Conservation (phyloP, 2,329 filamentous ascomycete species). For the Tolypocladium tropicale region DNA sequence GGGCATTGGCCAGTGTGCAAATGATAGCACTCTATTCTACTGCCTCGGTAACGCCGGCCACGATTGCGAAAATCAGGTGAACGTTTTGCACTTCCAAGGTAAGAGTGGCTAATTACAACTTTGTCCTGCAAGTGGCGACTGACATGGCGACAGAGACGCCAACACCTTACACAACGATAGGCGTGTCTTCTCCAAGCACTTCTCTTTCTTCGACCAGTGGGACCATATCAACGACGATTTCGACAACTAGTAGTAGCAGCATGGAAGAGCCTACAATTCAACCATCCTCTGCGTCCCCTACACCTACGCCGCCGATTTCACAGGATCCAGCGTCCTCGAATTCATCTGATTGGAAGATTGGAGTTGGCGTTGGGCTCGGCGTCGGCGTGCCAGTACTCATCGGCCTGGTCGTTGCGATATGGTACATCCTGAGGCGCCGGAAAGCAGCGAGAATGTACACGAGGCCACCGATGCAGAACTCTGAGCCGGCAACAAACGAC, state of each 20-base stretch:
- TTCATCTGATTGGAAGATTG: background rate
- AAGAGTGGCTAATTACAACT: background rate
- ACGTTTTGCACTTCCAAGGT: constrained; percentile 1
- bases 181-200: background rate
- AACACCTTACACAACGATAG: background rate
- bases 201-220: background rate
- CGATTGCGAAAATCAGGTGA: background rate
- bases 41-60: constrained; percentile 13
- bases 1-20: constrained; percentile 9
- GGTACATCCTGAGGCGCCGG: background rate
- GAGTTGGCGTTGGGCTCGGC: background rate
- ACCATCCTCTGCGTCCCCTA: background rate
- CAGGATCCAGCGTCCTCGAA: background rate
- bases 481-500: background rate
- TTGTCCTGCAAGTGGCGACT: background rate
- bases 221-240: background rate
- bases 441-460: background rate
- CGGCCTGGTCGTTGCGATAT: background rate
- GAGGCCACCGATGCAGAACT: background rate
- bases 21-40: constrained; percentile 9
- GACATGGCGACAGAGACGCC: background rate
- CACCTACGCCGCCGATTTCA: background rate
- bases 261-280: background rate
- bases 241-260: background rate
- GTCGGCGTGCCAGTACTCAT: background rate